These are phyloP conservation scores for Globisporangium cylindrosporum DNA, from an alignment of 352 stramenopile genomes.

Conservation along the genomic window DNA sequence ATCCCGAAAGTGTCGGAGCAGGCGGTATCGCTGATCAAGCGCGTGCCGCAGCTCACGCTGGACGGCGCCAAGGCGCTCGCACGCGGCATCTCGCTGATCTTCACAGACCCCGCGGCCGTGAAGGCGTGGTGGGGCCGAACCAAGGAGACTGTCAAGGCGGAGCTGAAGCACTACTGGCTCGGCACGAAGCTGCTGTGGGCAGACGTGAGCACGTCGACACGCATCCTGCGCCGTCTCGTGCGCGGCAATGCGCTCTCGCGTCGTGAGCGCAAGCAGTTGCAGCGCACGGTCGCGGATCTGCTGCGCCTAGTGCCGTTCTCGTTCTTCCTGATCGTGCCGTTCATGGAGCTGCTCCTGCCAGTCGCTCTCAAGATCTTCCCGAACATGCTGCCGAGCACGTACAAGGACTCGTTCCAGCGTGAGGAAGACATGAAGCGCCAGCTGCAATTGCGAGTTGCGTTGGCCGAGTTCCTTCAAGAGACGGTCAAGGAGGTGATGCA, in stretches of 20 bases:
- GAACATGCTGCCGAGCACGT: constrained; percentile 99
- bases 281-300: constrained; percentile 95
- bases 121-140: constrained; percentile 58
- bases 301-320: constrained; percentile 97
- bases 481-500: constrained; percentile 91
- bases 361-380: constrained; percentile 98
- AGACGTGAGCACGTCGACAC: constrained; percentile 93
- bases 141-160: constrained; percentile 86
- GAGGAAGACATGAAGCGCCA: constrained; percentile 99
- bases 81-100: constrained; percentile 55
- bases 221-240: constrained; percentile 91
- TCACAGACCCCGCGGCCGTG: constrained; percentile 59
- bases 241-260: constrained; percentile 92
- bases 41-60: constrained; percentile 58
- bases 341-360: constrained; percentile 98
- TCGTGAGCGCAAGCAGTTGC: constrained; percentile 96
- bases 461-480: constrained; percentile 97
- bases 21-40: constrained; percentile 65
- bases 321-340: constrained; percentile 98
- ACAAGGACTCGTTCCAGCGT: constrained; percentile 94
- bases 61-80: constrained; percentile 53
- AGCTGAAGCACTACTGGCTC: constrained; percentile 96
- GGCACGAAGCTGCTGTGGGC: constrained; percentile 96
- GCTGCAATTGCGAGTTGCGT: constrained; percentile 93
- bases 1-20: constrained; percentile 72